Conservation (phyloP, 1,284 basidiomycete genomes). For the Singerocomus inundabilis region DNA sequence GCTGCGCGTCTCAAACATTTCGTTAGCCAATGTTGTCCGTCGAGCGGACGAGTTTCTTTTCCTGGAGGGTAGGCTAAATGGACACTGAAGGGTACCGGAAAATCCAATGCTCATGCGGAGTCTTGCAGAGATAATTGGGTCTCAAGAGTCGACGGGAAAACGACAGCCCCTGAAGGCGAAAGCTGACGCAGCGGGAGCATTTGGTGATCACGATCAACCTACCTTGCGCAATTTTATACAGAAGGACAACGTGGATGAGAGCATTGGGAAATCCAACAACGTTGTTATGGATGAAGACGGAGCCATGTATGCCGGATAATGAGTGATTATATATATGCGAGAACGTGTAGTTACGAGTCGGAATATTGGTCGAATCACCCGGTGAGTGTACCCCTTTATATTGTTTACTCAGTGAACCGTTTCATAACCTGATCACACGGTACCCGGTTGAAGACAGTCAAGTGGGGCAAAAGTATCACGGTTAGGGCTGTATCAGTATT, state of each 20-base stretch:
- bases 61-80: slow-evolving; percentile 61
- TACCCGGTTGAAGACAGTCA: no score
- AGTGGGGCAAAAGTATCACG: no score
- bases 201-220: slow-evolving; percentile 24
- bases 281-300: slow-evolving; percentile 36
- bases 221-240: slow-evolving; percentile 49
- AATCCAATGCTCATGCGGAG: slow-evolving; percentile 4
- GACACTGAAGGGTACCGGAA: neutral
- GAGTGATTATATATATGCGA: neutral
- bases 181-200: slow-evolving; percentile 12
- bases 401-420: no score
- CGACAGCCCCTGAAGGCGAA: slow-evolving; percentile 40
- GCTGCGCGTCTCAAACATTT: neutral
- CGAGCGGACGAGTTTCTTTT: slow-evolving; percentile 73
- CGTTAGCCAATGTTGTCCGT: slow-evolving; percentile 58
- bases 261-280: slow-evolving; percentile 15
- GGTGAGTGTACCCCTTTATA: no score
- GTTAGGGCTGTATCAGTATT: no score
- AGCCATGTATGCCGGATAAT: slow-evolving; percentile 30
- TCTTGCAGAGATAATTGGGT: slow-evolving; percentile 53
- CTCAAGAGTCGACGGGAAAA: slow-evolving; percentile 42
- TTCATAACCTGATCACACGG: no score
- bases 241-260: slow-evolving; percentile 23
- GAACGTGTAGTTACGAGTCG: no score
- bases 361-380: no score